Conservation (phyloP, 2,329 filamentous ascomycete species). For the Fusarium bulbicola region DNA sequence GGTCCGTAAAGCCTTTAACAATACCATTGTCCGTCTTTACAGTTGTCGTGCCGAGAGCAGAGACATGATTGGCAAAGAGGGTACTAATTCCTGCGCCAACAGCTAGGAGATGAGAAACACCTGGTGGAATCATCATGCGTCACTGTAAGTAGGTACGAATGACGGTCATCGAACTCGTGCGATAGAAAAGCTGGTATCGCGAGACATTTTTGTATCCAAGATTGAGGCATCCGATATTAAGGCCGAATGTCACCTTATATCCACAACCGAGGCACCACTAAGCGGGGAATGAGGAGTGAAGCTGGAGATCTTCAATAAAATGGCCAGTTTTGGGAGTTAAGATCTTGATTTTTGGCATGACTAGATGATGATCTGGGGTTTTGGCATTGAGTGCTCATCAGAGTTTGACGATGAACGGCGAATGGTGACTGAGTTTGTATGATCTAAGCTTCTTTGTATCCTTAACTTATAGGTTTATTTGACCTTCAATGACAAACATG, state of each 20-base stretch:
- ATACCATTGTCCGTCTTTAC: background rate
- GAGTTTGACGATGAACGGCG: background rate
- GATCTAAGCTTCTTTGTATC: background rate
- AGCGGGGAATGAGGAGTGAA: background rate
- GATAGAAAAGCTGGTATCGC: background rate
- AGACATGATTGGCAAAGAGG: background rate
- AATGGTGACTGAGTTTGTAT: background rate
- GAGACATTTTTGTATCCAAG: background rate
- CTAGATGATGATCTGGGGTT: background rate
- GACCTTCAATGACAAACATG: background rate
- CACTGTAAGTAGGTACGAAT: background rate
- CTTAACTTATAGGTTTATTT: rapidly evolving
- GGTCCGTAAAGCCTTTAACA: background rate
- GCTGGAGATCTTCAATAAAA: background rate
- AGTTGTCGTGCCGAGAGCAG: background rate
- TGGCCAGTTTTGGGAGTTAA: background rate
- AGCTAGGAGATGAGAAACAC: background rate
- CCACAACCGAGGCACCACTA: background rate
- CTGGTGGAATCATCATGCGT: background rate
- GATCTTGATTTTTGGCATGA: background rate
- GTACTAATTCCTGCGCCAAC: background rate
- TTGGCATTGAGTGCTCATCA: background rate
- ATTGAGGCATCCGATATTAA: background rate
- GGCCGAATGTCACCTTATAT: background rate
- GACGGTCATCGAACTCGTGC: background rate